Evolutionary conservation across 768 basidiomycete genomes (phyloP), one percentile per base, ranked within the genome.

Genomic region (Tephrocybe sp.): DNA sequence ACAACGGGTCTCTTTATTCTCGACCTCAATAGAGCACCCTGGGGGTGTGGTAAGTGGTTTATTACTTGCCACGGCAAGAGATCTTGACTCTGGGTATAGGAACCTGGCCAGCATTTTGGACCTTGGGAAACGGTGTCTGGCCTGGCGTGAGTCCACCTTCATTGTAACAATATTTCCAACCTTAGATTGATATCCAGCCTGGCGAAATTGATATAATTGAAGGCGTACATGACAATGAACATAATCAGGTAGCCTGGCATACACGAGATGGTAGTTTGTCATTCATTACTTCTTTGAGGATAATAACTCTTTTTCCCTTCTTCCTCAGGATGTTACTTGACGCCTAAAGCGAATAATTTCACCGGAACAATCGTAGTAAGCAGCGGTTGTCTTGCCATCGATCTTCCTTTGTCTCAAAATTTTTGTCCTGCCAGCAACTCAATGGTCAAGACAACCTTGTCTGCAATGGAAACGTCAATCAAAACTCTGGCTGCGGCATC

Each of bases 21-120:
- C 21, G 92, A 95, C 62, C 74, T 91, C 25, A 82, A 85, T 49
- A 82, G 78, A 64, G 91, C 91, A 39, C 92, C 92, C 0, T 91
- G 86, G 81, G 93, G 92, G 46, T 95, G 92, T 68, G 90, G 91
- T 82, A 69, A 47, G 78, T 67, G 42, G 24, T 9, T 41, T 21
- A 16, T 1, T n/a, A 6, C 13, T 10, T 16, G 24, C 1, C 3
- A 15, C 6, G 10, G 12, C 3, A 13, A 45, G 24, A 16, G 25
- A 10, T n/a, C 16, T 19, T 16, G 18, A 22, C 24, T 45, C 6
- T 19, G 40, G 58, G 25, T 34, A 15, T 29, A 88, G 86, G 78
- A 57, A 80, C 85, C 18, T 92, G 92, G 91, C 91, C 90, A 36
- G 86, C 88, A 4, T 90, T 84, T 64, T 90, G 88, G 88, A 83